Evolutionary conservation across 2,329 filamentous ascomycete genomes (phyloP), one percentile per base, ranked within the genome.

Genomic region (Arthroderma sp.): DNA sequence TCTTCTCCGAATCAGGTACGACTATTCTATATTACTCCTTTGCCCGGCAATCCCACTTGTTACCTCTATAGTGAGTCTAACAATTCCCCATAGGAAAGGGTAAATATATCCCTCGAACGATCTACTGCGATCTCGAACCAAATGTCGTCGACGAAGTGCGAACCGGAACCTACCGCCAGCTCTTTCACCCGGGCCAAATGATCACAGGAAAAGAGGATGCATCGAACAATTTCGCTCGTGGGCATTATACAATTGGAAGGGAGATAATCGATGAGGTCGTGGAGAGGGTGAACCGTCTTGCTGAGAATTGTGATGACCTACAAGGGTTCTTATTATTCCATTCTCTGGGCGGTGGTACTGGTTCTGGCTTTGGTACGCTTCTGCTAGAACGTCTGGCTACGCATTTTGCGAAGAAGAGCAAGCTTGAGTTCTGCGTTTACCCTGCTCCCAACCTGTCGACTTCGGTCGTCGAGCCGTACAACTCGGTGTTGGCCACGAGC

Each of bases 121-220:
- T 98, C 79, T 97, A 97, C 85, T 89, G 86, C 81, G 93, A 98
- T 87, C 88, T 98, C 73, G 93, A 98, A 82, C 93, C 93, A 80
- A 97, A 97, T 72, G 93, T 97, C 71, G 86, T 98, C 80, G 93
- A 98, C 72, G 93, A 97, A 81, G 93, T 97, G 78, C 91, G 93
- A 79, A 97, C 91, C 68, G 93, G 93, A 72, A 77, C 89, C 74
- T 98, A 97, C 84, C 88, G 91, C 71, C 87, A 83, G 73, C 86
- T 98, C 64, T 97, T 97, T 85, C 93, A 97, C 81, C 93, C 93
- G 60, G 93, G 97, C 79, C 87, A 94, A 79, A 95, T 98, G 91
- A 96, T 98, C 77, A 95, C 89, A 64, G 93, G 93, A 78, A 97
- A 97, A 86, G 93, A 97, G 83, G 93, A 97, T 85, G 93, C 93